phyloP scores from a whole-genome alignment of 148 eudicot genomes.

The Heliamphora exappendiculata region DNA sequence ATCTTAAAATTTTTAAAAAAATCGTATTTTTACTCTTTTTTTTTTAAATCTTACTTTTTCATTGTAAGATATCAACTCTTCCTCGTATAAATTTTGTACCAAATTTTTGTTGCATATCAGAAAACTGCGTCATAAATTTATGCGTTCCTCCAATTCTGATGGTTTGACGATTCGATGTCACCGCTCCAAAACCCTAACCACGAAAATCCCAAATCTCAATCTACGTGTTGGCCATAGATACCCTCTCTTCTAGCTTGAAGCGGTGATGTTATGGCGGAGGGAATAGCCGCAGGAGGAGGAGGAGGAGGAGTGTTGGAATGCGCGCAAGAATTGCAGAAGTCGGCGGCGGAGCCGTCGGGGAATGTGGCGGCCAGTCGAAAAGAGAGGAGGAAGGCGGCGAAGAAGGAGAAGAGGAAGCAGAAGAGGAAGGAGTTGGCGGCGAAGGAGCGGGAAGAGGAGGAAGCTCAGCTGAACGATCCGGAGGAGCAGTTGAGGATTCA shows the following conservation, averaged over 20 bases:
- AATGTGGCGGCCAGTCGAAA: conserved; percentile 27
- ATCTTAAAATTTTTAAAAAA: no score
- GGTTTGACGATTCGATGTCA: no score
- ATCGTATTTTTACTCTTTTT: no score
- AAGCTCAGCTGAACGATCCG: conserved; percentile 54
- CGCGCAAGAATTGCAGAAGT: neutral
- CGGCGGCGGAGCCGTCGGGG: conserved; percentile 5
- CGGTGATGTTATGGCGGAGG: conserved; percentile 3
- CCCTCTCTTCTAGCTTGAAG: neutral
- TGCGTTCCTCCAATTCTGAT: no score
- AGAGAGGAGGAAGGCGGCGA: conserved; percentile 69
- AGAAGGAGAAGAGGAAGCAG: conserved; percentile 82
- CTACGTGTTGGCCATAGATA: neutral
- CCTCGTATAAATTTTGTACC: no score
- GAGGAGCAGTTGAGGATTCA: conserved; percentile 43
- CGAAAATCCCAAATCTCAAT: neutral
- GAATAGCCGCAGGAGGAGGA: neutral
- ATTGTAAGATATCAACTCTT: no score
- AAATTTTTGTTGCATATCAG: no score
- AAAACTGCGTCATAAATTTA: no score
- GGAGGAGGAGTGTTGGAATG: neutral
- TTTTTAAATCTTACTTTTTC: no score
- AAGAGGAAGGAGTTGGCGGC: conserved; percentile 58
- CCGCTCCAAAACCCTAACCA: neutral
- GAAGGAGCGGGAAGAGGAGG: conserved; percentile 49